Evolutionary conservation across 176 grass and related monocot species (phyloP), one percentile per base, ranked within the genome.

Genomic region (Bromus sterilis): DNA sequence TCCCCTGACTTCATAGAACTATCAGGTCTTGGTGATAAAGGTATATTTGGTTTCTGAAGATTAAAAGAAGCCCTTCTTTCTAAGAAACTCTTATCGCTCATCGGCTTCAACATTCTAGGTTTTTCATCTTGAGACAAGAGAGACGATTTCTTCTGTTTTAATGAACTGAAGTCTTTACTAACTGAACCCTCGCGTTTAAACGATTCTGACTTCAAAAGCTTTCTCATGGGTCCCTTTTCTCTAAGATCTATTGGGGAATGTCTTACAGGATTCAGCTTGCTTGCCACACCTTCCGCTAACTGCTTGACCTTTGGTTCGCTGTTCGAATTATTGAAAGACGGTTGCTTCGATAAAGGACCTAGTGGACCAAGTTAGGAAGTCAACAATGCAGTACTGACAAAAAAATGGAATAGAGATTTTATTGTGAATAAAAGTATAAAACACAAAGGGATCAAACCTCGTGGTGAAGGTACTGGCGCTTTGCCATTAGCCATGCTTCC

Each of bases 291-390:
- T 86, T 88, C 88, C 57, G 28, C 32, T 65, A 93, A 84, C 32
- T 91, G 82, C 77, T 96, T 99, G 67, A 96, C 89, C 87, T 96
- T 96, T 57, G 83, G 87, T 74, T 82, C 90, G 9, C 67, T 77
- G 72, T 80, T 87, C 39, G 39, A 74, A 75, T 78, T 90, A 60
- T 89, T 90, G 44, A 90, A 96, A 41, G 93, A 99, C 71, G 85
- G 56, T 79, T 99, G 93, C 89, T 93, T 99, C 25, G 83, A 91
- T 72, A 95, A 81, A 84, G 34, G 58, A 51, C 85, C 97, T 99
- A 80, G 46, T 34, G 66, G 34, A 77, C 37, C 34, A 91, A 86
- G 59, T 42, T 66, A 48, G 36, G 7, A 86, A 58, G 84, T 94
- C 57, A 89, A 46, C 33, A 79, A 56, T 71, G 3, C 7, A 78